These are phyloP conservation scores for Aspergillus fumigatus DNA, from an alignment of 2,329 filamentous ascomycete genomes.

Conservation along the genomic window DNA sequence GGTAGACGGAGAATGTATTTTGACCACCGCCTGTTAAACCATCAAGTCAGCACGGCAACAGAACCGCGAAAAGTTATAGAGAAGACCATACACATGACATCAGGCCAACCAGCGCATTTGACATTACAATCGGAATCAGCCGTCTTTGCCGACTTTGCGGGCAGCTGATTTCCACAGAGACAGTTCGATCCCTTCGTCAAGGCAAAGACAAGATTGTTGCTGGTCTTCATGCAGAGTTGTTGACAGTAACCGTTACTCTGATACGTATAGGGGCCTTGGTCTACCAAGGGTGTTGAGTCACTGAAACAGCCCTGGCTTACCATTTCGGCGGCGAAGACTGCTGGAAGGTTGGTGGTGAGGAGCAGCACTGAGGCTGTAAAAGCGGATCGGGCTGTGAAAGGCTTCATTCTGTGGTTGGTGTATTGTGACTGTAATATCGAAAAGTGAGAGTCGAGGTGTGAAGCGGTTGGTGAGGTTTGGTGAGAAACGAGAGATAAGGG, in stretches of 20 bases:
- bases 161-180: conserved; percentile 68
- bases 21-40: conserved; percentile 53
- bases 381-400: conserved; percentile 21
- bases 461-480: conserved; percentile 10
- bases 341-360: conserved; percentile 17
- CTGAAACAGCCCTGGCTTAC: conserved; percentile 49
- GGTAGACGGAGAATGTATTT: conserved; percentile 47
- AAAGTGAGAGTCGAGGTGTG: conserved; percentile 19
- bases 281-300: conserved; percentile 42
- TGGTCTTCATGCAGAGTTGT: conserved; percentile 43
- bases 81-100: conserved; percentile 58
- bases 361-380: conserved; percentile 24
- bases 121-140: conserved; percentile 59
- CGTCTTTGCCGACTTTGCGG: conserved; percentile 52
- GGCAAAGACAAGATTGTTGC: conserved; percentile 58
- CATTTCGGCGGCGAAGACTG: conserved; percentile 15
- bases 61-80: not conserved
- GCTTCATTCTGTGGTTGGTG: conserved; percentile 21
- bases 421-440: conserved; percentile 3
- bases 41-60: not conserved
- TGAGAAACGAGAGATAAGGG: conserved; percentile 24
- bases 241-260: conserved; percentile 56
- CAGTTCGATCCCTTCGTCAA: conserved; percentile 60
- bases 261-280: conserved; percentile 47
- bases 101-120: conserved; percentile 59